Percentiles rank a stretch among this genome's conserved stretches.
Conservation (phyloP, 2,329 filamentous ascomycete species). For the Pseudogymnoascus sp. region DNA sequence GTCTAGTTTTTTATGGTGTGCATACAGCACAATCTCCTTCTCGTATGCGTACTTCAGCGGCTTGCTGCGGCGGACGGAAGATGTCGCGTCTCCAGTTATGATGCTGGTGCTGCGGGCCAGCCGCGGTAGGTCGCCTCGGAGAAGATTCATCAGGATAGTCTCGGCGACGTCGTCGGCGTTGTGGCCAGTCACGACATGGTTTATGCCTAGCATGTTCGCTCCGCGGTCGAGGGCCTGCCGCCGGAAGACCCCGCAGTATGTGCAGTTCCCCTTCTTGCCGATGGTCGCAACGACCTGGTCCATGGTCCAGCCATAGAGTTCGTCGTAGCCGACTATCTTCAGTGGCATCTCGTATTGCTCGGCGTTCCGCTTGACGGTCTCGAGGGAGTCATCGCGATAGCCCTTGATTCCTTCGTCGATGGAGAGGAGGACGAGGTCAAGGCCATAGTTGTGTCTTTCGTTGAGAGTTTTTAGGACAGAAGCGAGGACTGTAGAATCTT, state of each 20-base stretch:
- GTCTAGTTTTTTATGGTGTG: slow-evolving; percentile 91
- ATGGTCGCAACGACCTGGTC: slow-evolving; percentile 95
- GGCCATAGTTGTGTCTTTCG: slow-evolving; percentile 75
- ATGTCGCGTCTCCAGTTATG: slow-evolving; percentile 66
- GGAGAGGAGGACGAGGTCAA: slow-evolving; percentile 78
- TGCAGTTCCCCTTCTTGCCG: slow-evolving; percentile 97
- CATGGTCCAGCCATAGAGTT: slow-evolving; percentile 98
- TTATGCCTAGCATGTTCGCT: slow-evolving; percentile 76
- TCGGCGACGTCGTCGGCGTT: slow-evolving; percentile 97
- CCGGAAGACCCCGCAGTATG: slow-evolving; percentile 94
- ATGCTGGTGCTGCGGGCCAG: slow-evolving; percentile 86
- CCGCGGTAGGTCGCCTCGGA: slow-evolving; percentile 81
- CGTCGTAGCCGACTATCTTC: slow-evolving; percentile 84
- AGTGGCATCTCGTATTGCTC: slow-evolving; percentile 84
- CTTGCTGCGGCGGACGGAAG: slow-evolving; percentile 90
- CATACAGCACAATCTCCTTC: slow-evolving; percentile 97
- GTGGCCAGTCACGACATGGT: slow-evolving; percentile 92
- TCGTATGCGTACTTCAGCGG: slow-evolving; percentile 97
- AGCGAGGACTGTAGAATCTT: slow-evolving; percentile 93
- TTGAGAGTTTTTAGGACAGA: slow-evolving; percentile 93
- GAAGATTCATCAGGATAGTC: slow-evolving; percentile 93
- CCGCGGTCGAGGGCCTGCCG: slow-evolving; percentile 90
- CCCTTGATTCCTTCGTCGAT: slow-evolving; percentile 97
- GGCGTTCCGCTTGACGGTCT: slow-evolving; percentile 93
- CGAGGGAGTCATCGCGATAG: slow-evolving; percentile 89